Evolutionary conservation across 2,329 filamentous ascomycete genomes (phyloP), one percentile per base, ranked within the genome.

Genomic region (Colletotrichum sp.): DNA sequence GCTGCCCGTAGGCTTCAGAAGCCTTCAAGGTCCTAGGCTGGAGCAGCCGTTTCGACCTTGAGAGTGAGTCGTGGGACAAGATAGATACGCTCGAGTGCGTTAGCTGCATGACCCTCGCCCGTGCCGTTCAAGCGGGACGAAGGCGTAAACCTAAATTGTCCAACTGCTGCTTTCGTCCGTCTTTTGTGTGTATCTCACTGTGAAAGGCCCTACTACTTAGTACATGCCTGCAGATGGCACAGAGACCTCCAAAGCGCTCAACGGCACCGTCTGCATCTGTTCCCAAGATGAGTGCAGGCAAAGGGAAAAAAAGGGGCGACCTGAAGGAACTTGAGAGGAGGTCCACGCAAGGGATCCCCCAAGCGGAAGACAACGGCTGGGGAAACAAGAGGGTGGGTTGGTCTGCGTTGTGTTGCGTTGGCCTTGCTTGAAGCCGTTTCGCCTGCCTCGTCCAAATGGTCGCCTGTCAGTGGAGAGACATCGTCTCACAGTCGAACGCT

Each of bases 51-150:
- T 74, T 71, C 67, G 44, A 71, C 67, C 26, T 44, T 36, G 39
- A 24, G 39, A 55, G 57, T 59, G 49, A 64, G 55, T 62, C 26
- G 16, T 32, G 36, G 28, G 28, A 28, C n/a, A 16, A 30, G 39
- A 72, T 34, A 72, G 30, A 55, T 30, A 63, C 32, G 70, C 73
- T 69, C 70, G 69, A 75, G 21, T 73, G 44, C 59, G 64, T 69
- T 65, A 59, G 70, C 64, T 76, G 70, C 70, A 69, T 76, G 64
- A 59, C 70, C 73, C 16, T 76, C 70, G 64, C 26, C 73, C 73
- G 73, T 73, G 73, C 64, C 73, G 70, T 76, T 76, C 70, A 73
- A 76, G 69, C 73, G 73, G 73, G 70, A 76, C 70, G 59, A 73
- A 52, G n/a, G 73, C 59, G 64, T 36, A 69, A 76, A 76, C 64